phyloP scores from a whole-genome alignment of 2,329 filamentous ascomycete genomes.

The Beauveria rudraprayagi region DNA sequence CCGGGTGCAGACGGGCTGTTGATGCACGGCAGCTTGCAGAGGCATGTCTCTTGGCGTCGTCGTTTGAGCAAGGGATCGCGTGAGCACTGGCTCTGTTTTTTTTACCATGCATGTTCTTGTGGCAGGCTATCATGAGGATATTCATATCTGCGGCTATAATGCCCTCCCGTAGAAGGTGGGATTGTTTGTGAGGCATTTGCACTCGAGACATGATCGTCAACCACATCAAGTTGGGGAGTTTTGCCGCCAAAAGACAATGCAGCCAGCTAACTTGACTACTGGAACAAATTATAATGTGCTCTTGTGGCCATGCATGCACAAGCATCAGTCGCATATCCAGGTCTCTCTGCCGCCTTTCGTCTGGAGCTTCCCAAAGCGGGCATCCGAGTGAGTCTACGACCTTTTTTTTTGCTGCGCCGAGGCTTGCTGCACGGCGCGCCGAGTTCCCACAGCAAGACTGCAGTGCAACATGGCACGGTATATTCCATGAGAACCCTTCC shows the following conservation, averaged over 20 bases:
- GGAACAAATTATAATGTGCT: neutral
- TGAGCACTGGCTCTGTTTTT: neutral
- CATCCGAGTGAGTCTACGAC: neutral
- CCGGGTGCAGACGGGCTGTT: neutral
- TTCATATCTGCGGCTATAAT: no score
- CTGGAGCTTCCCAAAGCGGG: conserved; percentile 3
- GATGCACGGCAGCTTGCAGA: neutral
- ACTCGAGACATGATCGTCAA: neutral
- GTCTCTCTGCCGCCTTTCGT: neutral
- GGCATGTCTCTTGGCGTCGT: neutral
- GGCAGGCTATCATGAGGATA: no score
- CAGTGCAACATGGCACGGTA: neutral
- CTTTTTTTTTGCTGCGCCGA: neutral
- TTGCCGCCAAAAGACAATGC: neutral
- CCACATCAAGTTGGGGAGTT: no score
- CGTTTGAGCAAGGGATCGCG: neutral
- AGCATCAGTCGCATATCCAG: neutral
- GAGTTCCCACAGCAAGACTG: neutral
- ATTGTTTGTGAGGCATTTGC: no score
- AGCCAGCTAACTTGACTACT: neutral
- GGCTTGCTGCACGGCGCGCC: neutral
- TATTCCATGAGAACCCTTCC: neutral
- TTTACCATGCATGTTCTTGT: no score
- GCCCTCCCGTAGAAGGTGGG: no score
- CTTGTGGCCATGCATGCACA: neutral